A percentile compares a stretch with the other conserved stretches of the same genome.
Evolutionary conservation across 306 rosid species (phyloP).

Genomic region (Citrullus amarus): DNA sequence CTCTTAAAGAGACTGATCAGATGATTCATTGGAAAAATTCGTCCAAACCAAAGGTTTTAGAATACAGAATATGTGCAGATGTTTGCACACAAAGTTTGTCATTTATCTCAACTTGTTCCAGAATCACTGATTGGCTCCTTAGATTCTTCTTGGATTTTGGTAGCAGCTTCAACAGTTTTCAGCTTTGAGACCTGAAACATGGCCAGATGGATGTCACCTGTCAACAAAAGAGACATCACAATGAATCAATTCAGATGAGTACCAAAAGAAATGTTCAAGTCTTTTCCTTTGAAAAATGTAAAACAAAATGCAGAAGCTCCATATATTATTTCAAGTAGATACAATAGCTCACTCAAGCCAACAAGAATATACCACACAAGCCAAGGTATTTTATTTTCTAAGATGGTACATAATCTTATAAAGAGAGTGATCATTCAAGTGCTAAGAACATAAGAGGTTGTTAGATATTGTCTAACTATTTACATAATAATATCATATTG

Average conservation of each 20-base stretch:
- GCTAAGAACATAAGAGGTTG: too few relatives aligned
- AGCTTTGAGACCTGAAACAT: conserved; percentile 69
- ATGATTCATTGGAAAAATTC: too few relatives aligned
- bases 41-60: too few relatives aligned
- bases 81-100: background rate
- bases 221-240: conserved; percentile 3
- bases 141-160: conserved; percentile 13
- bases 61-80: background rate
- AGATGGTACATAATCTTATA: too few relatives aligned
- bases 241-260: background rate
- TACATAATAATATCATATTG: too few relatives aligned
- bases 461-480: too few relatives aligned
- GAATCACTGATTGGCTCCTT: background rate
- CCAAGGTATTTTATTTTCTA: too few relatives aligned
- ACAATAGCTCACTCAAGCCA: too few relatives aligned
- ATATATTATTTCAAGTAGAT: too few relatives aligned
- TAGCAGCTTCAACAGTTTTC: conserved; percentile 24
- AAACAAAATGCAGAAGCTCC: background rate
- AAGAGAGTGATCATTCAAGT: too few relatives aligned
- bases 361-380: too few relatives aligned
- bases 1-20: too few relatives aligned
- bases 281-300: background rate
- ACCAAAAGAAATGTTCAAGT: background rate
- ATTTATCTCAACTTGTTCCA: background rate
- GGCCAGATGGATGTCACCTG: conserved; percentile 82